Evolutionary conservation across 306 rosid genomes (phyloP).

Genomic region (Prunus dulcis): DNA sequence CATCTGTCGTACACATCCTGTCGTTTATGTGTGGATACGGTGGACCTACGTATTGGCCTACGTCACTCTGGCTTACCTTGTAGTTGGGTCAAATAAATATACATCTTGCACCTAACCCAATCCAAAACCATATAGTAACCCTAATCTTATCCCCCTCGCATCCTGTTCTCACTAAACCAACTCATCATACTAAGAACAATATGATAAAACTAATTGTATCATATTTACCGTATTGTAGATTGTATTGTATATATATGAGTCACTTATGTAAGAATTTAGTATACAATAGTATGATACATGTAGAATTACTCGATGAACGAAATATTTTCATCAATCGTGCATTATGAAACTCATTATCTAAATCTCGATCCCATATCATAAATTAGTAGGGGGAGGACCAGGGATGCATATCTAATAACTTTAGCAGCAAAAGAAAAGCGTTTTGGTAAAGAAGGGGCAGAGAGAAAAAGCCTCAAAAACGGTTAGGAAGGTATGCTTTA

Average conservation of each 20-base stretch:
- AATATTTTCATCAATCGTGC: neutral
- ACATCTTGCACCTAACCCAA: neutral
- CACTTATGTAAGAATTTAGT: rapidly evolving
- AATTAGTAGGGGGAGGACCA: neutral
- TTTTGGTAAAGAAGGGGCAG: neutral
- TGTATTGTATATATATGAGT: no score
- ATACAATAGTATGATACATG: no score
- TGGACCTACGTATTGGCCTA: neutral
- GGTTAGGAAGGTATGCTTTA: slow-evolving; percentile 18
- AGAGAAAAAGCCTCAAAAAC: neutral
- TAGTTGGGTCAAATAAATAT: neutral
- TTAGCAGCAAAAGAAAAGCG: neutral
- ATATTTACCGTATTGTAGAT: no score
- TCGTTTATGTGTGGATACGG: neutral
- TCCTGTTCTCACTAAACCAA: neutral
- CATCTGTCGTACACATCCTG: slow-evolving; percentile 42
- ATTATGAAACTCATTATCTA: neutral
- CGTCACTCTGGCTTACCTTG: neutral
- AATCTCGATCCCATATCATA: neutral
- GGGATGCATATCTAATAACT: neutral
- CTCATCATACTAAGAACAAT: neutral
- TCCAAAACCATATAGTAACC: neutral
- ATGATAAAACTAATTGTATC: neutral
- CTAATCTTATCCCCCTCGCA: neutral
- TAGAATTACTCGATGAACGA: no score